phyloP scores from a whole-genome alignment of 495 filamentous ascomycete genomes.

The Tuber indicum region DNA sequence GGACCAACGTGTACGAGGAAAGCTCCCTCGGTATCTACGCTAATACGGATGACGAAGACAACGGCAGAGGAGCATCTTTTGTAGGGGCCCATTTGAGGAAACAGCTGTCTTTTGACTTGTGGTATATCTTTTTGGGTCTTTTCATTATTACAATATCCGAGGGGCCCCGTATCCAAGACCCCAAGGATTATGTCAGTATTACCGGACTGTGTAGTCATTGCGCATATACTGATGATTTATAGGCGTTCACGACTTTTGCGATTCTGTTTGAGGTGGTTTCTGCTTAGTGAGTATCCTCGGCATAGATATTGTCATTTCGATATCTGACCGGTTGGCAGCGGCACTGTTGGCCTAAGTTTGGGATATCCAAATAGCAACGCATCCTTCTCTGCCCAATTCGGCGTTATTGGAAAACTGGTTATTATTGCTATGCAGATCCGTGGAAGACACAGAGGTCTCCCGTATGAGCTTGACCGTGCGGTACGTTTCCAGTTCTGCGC shows the following conservation, averaged over 20 bases:
- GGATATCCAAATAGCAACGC: slow-evolving; percentile 69
- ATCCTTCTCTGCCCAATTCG: slow-evolving; percentile 74
- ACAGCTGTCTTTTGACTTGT: slow-evolving; percentile 58
- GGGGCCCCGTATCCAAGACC: slow-evolving; percentile 48
- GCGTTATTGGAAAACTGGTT: slow-evolving; percentile 74
- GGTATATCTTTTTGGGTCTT: slow-evolving; percentile 59
- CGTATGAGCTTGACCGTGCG: slow-evolving; percentile 85
- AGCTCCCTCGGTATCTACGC: slow-evolving; percentile 62
- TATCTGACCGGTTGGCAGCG: slow-evolving; percentile 50
- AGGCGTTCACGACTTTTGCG: slow-evolving; percentile 49
- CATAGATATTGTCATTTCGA: background rate
- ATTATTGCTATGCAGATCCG: slow-evolving; percentile 91
- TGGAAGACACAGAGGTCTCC: slow-evolving; percentile 84
- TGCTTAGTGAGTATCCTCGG: slow-evolving; percentile 43
- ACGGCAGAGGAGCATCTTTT: slow-evolving; percentile 46
- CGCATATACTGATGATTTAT: background rate
- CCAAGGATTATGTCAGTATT: slow-evolving; percentile 45
- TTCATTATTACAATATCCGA: slow-evolving; percentile 57
- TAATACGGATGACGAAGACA: slow-evolving; percentile 43
- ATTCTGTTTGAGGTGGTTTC: slow-evolving; percentile 51
- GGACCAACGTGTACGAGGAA: slow-evolving; percentile 74
- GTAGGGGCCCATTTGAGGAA: slow-evolving; percentile 54
- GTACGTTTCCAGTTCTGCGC: slow-evolving; percentile 4
- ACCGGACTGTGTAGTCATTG: slow-evolving; percentile 4
- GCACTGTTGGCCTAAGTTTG: slow-evolving; percentile 84